A percentile compares a stretch with the other conserved stretches of the same genome.
Conservation (phyloP, 768 basidiomycete species). For the Tulasnella sp. region DNA sequence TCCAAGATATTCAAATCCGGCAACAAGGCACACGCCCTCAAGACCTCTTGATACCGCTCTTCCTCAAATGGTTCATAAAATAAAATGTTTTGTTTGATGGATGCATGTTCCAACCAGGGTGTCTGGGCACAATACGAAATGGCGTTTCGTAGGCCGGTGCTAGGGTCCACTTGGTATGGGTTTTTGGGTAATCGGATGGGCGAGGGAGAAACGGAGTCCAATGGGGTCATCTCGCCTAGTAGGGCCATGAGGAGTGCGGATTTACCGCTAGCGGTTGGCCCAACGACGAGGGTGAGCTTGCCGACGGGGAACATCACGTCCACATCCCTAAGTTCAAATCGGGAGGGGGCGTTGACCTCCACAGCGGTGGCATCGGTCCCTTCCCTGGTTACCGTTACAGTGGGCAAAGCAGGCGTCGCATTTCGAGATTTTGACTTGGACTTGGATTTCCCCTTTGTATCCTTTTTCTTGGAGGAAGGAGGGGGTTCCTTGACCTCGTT, state of each 20-base stretch:
- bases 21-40: conserved; percentile 33
- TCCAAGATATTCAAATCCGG: conserved; percentile 34
- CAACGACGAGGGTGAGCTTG: conserved; percentile 43
- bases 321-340: conserved; percentile 58
- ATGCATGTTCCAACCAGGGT: conserved; percentile 28
- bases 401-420: background rate
- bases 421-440: background rate
- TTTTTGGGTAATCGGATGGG: conserved; percentile 56
- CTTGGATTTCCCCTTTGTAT: background rate
- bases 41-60: conserved; percentile 27
- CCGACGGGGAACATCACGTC: conserved; percentile 60
- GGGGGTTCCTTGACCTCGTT: conserved; percentile 36
- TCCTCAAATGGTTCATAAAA: conserved; percentile 37
- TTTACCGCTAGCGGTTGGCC: conserved; percentile 75
- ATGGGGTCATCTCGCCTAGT: conserved; percentile 53
- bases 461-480: background rate
- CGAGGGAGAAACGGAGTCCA: conserved; percentile 19
- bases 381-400: background rate
- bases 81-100: conserved; percentile 36
- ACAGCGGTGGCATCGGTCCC: conserved; percentile 1
- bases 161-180: conserved; percentile 30
- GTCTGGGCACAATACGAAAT: conserved; percentile 39
- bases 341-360: conserved; percentile 24
- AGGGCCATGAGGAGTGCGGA: conserved; percentile 52
- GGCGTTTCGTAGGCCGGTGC: conserved; percentile 26